Evolutionary conservation across 306 rosid genomes (phyloP).

Genomic region (Malus fusca): DNA sequence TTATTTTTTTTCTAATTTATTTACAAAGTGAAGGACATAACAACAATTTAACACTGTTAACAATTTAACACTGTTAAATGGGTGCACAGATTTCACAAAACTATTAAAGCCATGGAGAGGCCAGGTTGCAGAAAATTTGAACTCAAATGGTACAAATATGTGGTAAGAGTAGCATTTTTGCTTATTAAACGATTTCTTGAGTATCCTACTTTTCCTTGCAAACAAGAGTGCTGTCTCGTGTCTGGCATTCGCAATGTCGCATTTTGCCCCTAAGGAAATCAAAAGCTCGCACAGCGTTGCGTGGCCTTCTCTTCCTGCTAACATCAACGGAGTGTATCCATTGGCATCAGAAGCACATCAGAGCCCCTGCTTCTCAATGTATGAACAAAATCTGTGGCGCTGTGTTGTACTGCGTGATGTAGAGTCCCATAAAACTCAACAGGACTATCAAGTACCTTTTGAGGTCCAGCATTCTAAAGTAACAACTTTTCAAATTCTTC

Average conservation of each 20-base stretch:
- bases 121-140: too few species aligned
- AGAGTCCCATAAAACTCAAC: conserved; percentile 19
- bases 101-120: too few species aligned
- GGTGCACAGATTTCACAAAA: too few species aligned
- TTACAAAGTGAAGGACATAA: too few species aligned
- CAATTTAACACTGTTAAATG: too few species aligned
- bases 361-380: conserved; percentile 22
- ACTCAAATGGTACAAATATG: too few species aligned
- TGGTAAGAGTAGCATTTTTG: conserved; percentile 9
- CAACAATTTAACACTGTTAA: too few species aligned
- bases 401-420: conserved; percentile 34
- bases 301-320: conserved; percentile 48
- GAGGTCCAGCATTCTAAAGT: conserved; percentile 15
- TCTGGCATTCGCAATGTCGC: conserved; percentile 33
- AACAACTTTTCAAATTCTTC: conserved; percentile 28
- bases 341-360: conserved; percentile 32
- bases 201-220: conserved; percentile 32
- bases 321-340: conserved; percentile 53
- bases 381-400: conserved; percentile 25
- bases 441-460: not conserved
- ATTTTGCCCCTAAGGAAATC: conserved; percentile 43
- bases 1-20: too few species aligned
- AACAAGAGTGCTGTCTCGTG: conserved; percentile 45
- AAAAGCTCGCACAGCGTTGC: conserved; percentile 38
- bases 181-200: not conserved